phyloP scores from a whole-genome alignment of 306 rosid species.

The Hippophae gyantsensis region DNA sequence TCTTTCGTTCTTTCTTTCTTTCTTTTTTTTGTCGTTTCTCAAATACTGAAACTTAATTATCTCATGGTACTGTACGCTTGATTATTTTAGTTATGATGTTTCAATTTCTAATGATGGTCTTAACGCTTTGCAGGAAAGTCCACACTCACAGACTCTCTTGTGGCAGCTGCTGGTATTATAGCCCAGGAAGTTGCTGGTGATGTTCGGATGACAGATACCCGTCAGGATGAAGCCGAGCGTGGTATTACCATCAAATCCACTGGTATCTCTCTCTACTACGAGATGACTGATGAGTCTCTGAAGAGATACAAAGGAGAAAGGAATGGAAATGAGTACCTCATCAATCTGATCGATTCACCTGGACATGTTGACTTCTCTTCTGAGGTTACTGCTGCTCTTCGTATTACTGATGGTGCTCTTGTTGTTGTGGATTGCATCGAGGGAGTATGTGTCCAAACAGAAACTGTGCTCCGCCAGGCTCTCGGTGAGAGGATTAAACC shows the following conservation, averaged over 20 bases:
- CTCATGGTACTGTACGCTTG: background rate
- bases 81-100: background rate
- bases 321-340: slow-evolving; percentile 75
- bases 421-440: slow-evolving; percentile 91
- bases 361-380: slow-evolving; percentile 91
- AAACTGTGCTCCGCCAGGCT: slow-evolving; percentile 84
- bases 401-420: slow-evolving; percentile 86
- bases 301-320: slow-evolving; percentile 61
- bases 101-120: slow-evolving; percentile 17
- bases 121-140: slow-evolving; percentile 20
- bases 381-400: slow-evolving; percentile 95
- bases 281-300: slow-evolving; percentile 52
- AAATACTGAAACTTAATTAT: background rate
- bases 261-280: slow-evolving; percentile 86
- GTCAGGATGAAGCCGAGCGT: slow-evolving; percentile 90
- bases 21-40: too few relatives aligned
- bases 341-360: slow-evolving; percentile 86
- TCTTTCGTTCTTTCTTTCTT: background rate
- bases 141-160: slow-evolving; percentile 82
- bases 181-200: slow-evolving; percentile 92
- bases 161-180: slow-evolving; percentile 94
- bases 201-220: slow-evolving; percentile 92
- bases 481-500: slow-evolving; percentile 89
- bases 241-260: slow-evolving; percentile 93
- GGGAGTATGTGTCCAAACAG: slow-evolving; percentile 91